Base-by-base conservation (phyloP, 768 basidiomycete species). In the Tulasnella sp. region DNA sequence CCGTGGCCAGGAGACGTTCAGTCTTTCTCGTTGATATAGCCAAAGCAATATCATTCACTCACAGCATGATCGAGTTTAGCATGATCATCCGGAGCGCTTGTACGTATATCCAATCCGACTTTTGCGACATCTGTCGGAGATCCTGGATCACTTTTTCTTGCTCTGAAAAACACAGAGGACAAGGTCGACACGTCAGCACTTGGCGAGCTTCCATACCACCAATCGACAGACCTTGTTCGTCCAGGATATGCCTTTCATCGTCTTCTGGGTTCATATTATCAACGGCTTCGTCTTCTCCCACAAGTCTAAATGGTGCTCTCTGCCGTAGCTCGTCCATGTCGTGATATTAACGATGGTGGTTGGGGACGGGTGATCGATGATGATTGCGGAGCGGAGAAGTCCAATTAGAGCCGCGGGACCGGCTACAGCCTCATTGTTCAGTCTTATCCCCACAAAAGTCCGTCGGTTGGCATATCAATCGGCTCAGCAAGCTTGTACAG, bases 171-270 rank as follows among this genome's bases (percentile, higher is more conserved):
- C 26, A 13, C 13, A 43, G 42, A 43, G 19, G 34, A 7, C 47
- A 5, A n/a, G 7, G 5, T n/a, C 21, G n/a, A 48, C 19, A 7
- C 11, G 5, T 7, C 7, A 48, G n/a, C 47, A 7, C 47, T 23
- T 21, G 21, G 27, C 19, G 21, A 23, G 19, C 34, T 11, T 9
- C 4, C 3, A 7, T 21, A 29, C 34, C 15, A 42, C n/a, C 42
- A 47, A n/a, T 48, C n/a, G 47, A 45, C 41, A 38, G 34, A 56
- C 55, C 55, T 56, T 56, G 55, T 21, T 56, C 55, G 11, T 56
- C 55, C 24, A 56, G n/a, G 30, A 56, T 26, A 44, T 48, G 55
- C 55, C 27, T 38, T 26, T 56, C 55, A 32, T 56, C 55, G n/a
- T 56, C 55, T 43, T 56, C 55, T 23, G 55, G 55, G 13, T 56